Evolutionary conservation across 495 filamentous ascomycete genomes (phyloP).

Genomic region (Aspergillus affinis): DNA sequence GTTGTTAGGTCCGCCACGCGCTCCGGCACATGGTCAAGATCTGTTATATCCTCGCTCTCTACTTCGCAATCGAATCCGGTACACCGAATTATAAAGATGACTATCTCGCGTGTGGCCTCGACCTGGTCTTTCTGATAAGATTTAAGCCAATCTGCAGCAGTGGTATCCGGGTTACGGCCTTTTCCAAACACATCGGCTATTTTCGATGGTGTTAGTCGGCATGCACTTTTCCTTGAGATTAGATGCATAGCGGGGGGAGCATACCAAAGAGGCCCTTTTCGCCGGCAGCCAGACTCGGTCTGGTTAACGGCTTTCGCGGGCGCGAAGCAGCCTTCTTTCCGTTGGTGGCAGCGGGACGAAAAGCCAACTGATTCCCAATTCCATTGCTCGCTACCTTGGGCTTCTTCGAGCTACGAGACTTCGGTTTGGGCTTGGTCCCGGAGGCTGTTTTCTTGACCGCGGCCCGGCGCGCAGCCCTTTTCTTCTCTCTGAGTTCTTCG

Average conservation of each 20-base stretch:
- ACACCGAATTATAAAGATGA: constrained; percentile 84
- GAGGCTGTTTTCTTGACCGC: constrained; percentile 63
- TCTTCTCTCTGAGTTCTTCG: constrained; percentile 63
- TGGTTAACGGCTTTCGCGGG: constrained; percentile 54
- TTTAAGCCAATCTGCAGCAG: constrained; percentile 77
- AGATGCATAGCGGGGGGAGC: constrained; percentile 15
- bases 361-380: constrained; percentile 46
- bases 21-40: constrained; percentile 75
- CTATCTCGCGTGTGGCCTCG: constrained; percentile 71
- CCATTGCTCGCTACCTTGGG: constrained; percentile 62
- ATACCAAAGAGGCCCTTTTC: constrained; percentile 77
- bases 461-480: constrained; percentile 43
- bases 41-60: constrained; percentile 73
- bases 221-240: neutral
- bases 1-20: constrained; percentile 75
- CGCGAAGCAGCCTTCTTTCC: constrained; percentile 40
- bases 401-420: constrained; percentile 40
- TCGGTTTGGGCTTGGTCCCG: constrained; percentile 33
- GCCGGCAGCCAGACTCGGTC: constrained; percentile 62
- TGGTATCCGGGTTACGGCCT: constrained; percentile 64
- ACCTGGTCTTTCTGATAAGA: constrained; percentile 68
- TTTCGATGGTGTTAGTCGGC: constrained; percentile 17
- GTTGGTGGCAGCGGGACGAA: constrained; percentile 47
- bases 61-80: constrained; percentile 77
- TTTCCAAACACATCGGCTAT: constrained; percentile 80